Percentiles rank a stretch among this genome's conserved stretches.
phyloP scores from a whole-genome alignment of 2,329 filamentous ascomycete species.

The Beauveria medogensis region DNA sequence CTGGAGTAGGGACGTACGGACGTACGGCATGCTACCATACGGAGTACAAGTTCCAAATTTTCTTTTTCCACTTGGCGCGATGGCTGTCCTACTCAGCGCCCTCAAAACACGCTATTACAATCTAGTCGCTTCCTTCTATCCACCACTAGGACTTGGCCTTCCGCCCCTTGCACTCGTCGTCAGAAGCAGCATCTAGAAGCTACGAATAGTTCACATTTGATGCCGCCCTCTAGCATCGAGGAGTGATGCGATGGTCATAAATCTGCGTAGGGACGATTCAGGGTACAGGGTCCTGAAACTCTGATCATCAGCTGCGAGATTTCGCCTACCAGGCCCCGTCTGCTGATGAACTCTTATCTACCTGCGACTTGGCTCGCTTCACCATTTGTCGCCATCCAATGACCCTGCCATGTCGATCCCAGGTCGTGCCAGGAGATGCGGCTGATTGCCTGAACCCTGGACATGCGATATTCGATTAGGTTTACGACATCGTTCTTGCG shows the following conservation, averaged over 20 bases:
- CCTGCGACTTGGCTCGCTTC: no score
- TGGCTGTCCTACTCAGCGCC: background rate
- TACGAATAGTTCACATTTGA: background rate
- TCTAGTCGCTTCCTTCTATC: background rate
- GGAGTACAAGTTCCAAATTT: background rate
- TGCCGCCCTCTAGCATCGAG: background rate
- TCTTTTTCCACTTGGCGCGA: background rate
- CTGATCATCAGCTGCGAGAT: constrained; percentile 4
- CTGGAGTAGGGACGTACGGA: no score
- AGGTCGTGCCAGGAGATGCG: background rate
- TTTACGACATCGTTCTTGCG: background rate
- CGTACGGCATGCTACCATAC: background rate
- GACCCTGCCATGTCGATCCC: background rate
- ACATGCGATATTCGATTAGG: background rate
- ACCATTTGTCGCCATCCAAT: background rate
- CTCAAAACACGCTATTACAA: background rate
- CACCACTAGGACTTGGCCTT: background rate
- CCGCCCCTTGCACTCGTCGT: background rate
- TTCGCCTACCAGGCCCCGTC: background rate
- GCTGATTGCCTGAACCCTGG: background rate
- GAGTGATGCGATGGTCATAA: background rate
- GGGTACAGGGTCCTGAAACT: background rate
- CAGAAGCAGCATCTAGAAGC: background rate
- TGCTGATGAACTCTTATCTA: background rate
- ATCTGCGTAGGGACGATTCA: background rate